Base-by-base conservation (phyloP, 192 early-diverging fungal genomes). In the Funneliformis mosseae region DNA sequence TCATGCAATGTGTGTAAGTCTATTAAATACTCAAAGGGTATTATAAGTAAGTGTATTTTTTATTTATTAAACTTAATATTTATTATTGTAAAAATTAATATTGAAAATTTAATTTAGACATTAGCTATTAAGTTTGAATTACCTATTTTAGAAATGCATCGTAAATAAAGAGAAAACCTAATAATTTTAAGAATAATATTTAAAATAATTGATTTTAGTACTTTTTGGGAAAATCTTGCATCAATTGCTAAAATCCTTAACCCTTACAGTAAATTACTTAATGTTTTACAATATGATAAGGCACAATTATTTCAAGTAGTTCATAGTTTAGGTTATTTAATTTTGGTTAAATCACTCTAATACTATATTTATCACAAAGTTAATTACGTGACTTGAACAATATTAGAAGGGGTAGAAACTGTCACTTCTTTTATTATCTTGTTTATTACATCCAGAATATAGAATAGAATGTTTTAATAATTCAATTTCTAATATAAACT, bases 381-480 rank as follows among this genome's bases (percentile, higher is more conserved):
- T 71, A 71, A 66, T 66, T 66, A 14, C 1, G 16, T 38, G n/a
- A 42, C 16, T 71, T n/a, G 63, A 64, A 64, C 10, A 4, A 23
- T 14, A 2, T 27, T 64, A n/a, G 43, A n/a, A 72, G 2, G 38
- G 41, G 2, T 72, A 27, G 70, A 43, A 72, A 33, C 33, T 48
- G 46, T 23, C 18, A 12, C 59, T 76, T 41, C 59, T 76, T 25
- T 25, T 76, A 39, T 38, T 76, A 5, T 55, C 55, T 5, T 76
- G 27, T 7, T 38, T 76, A 14, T 76, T 76, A 61, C 74, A 76
- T 41, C 33, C 74, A 25, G 14, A 76, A 33, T 76, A 76, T 18
- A 23, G 21, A 6, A 76, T 76, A 14, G 18, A 76, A 61, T 21
- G 23, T 8, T 76, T 76, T 18, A 55, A 62, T 38, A 76, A 55